Percentiles rank a stretch among this genome's conserved stretches.
These are phyloP conservation scores for Podila epicladia DNA, from an alignment of 192 early-diverging fungal genomes.

Conservation along the genomic window DNA sequence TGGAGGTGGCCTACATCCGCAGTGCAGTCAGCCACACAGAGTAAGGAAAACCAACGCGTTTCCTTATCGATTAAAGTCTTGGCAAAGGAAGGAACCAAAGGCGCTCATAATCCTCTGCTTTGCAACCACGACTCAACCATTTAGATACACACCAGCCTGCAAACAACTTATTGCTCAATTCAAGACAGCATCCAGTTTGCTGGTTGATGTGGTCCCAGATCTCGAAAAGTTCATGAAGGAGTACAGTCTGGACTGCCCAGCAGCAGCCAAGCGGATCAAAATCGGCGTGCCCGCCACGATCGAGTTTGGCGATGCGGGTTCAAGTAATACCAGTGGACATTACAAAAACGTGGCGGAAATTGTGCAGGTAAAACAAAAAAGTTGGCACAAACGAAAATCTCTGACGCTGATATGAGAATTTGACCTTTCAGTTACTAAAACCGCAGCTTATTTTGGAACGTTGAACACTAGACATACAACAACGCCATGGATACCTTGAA, in stretches of 20 bases:
- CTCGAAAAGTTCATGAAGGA: conserved; percentile 81
- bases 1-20: conserved; percentile 93
- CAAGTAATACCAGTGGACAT: conserved; percentile 58
- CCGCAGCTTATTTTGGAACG: no score
- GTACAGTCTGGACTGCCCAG: conserved; percentile 88
- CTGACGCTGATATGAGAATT: neutral
- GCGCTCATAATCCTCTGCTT: neutral
- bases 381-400: neutral
- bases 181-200: conserved; percentile 81
- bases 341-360: conserved; percentile 85
- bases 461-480: conserved; percentile 76
- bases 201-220: conserved; percentile 68
- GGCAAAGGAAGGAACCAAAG: neutral
- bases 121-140: neutral
- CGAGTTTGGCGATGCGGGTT: conserved; percentile 79
- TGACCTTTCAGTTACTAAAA: no score
- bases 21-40: conserved; percentile 86
- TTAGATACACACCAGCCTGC: conserved; percentile 90
- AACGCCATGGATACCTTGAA: conserved; percentile 92
- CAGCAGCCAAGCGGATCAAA: conserved; percentile 86
- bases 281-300: conserved; percentile 97
- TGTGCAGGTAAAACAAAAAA: conserved; percentile 53
- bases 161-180: conserved; percentile 91
- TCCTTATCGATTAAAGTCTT: neutral
- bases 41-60: conserved; percentile 46